phyloP scores from a whole-genome alignment of 805 yeast genomes.

The Jamesozyma piceae region DNA sequence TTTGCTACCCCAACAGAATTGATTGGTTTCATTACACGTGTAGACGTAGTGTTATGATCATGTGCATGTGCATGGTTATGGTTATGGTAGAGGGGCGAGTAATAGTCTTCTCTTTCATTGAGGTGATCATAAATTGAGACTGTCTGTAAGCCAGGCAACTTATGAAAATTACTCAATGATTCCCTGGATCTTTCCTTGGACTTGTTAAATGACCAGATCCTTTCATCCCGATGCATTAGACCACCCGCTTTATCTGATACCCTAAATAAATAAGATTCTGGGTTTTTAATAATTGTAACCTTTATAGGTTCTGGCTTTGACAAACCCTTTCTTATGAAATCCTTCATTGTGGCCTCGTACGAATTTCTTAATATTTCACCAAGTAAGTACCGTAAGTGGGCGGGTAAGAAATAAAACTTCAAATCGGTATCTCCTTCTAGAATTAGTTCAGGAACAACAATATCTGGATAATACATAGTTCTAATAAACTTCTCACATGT shows the following conservation, averaged over 20 bases:
- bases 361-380: constrained; percentile 86
- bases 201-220: constrained; percentile 84
- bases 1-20: constrained; percentile 5
- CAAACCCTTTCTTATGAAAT: constrained; percentile 31
- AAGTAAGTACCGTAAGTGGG: constrained; percentile 76
- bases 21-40: not conserved
- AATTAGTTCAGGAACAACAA: constrained; percentile 60
- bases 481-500: constrained; percentile 44
- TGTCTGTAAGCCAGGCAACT: constrained; percentile 52
- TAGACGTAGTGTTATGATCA: not conserved
- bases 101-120: not conserved
- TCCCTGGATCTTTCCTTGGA: constrained; percentile 48
- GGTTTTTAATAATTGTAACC: constrained; percentile 62
- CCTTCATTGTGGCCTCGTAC: constrained; percentile 65
- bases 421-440: constrained; percentile 66
- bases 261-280: constrained; percentile 61
- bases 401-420: constrained; percentile 71
- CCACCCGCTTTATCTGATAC: constrained; percentile 93
- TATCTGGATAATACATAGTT: constrained; percentile 41
- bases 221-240: constrained; percentile 41
- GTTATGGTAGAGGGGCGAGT: not conserved
- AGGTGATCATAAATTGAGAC: constrained; percentile 27
- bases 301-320: constrained; percentile 58
- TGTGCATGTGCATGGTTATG: not conserved
- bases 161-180: constrained; percentile 58